These are phyloP conservation scores for Exophiala sp. DNA, from an alignment of 2,329 filamentous ascomycete genomes.

Conservation along the genomic window DNA sequence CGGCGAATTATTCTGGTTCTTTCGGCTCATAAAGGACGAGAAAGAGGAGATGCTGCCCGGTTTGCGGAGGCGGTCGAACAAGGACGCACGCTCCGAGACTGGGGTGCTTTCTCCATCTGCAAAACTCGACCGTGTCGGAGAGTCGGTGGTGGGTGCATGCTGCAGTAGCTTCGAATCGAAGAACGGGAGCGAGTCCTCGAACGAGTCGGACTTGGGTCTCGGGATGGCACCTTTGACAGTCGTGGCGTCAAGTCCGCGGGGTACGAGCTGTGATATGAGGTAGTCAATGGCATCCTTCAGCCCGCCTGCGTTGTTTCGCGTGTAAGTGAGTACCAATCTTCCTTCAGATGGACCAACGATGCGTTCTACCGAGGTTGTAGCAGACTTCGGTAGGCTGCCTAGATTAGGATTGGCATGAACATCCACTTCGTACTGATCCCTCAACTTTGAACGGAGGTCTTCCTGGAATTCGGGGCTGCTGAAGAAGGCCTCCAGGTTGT, in stretches of 20 bases:
- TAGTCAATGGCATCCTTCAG: constrained; percentile 95
- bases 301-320: constrained; percentile 92
- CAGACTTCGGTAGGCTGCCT: constrained; percentile 32
- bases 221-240: constrained; percentile 92
- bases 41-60: constrained; percentile 91
- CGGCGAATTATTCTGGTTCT: constrained; percentile 83
- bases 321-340: constrained; percentile 70
- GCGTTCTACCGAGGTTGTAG: constrained; percentile 35
- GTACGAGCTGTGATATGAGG: constrained; percentile 75
- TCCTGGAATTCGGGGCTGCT: constrained; percentile 72
- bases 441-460: constrained; percentile 76
- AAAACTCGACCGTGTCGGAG: constrained; percentile 79
- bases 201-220: constrained; percentile 96
- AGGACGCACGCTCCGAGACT: constrained; percentile 68
- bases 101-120: constrained; percentile 55
- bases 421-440: constrained; percentile 86
- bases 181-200: constrained; percentile 92
- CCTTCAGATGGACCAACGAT: constrained; percentile 47
- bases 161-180: constrained; percentile 96
- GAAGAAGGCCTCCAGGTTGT: constrained; percentile 73
- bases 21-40: constrained; percentile 92
- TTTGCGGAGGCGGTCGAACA: constrained; percentile 90
- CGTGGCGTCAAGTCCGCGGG: constrained; percentile 78
- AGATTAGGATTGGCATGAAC: constrained; percentile 57
- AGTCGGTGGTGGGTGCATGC: constrained; percentile 82